Evolutionary conservation across 495 filamentous ascomycete genomes (phyloP).

Genomic region (Parmelia sp.): DNA sequence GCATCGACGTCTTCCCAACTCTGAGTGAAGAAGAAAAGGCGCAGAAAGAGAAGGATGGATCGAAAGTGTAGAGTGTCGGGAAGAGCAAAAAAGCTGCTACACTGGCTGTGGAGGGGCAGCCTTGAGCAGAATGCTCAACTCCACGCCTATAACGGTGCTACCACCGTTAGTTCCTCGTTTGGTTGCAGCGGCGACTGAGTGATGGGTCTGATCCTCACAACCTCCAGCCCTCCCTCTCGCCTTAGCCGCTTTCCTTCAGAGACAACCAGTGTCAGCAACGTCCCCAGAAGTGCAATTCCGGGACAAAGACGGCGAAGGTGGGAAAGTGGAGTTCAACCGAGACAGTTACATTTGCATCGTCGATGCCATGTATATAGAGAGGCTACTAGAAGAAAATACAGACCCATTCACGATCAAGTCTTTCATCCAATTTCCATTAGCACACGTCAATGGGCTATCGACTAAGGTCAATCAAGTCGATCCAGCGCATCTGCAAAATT

Average conservation of each 20-base stretch:
- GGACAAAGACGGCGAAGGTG: conserved; percentile 62
- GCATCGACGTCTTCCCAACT: conserved; percentile 90
- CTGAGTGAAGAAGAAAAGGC: conserved; percentile 51
- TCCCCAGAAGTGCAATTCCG: conserved; percentile 81
- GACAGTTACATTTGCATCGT: conserved; percentile 47
- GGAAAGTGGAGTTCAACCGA: conserved; percentile 83
- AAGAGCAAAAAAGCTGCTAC: conserved; percentile 82
- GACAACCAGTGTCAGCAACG: conserved; percentile 67
- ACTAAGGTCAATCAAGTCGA: too few species aligned
- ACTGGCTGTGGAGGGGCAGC: conserved; percentile 85
- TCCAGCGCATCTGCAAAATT: too few species aligned
- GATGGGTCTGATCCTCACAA: conserved; percentile 63
- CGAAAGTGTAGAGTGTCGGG: conserved; percentile 61
- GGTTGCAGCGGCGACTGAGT: conserved; percentile 54
- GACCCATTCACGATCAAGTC: too few species aligned
- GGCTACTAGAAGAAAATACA: too few species aligned
- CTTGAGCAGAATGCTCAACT: conserved; percentile 79
- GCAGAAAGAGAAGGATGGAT: conserved; percentile 53
- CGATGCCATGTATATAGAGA: neutral
- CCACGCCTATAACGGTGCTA: conserved; percentile 93
- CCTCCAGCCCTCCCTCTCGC: conserved; percentile 78
- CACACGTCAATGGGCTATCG: too few species aligned
- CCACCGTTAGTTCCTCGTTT: conserved; percentile 76
- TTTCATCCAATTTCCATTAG: too few species aligned
- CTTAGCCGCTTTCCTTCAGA: conserved; percentile 84